These are phyloP conservation scores for Calonectria hongkongensis DNA, from an alignment of 2,329 filamentous ascomycete genomes.

Conservation along the genomic window DNA sequence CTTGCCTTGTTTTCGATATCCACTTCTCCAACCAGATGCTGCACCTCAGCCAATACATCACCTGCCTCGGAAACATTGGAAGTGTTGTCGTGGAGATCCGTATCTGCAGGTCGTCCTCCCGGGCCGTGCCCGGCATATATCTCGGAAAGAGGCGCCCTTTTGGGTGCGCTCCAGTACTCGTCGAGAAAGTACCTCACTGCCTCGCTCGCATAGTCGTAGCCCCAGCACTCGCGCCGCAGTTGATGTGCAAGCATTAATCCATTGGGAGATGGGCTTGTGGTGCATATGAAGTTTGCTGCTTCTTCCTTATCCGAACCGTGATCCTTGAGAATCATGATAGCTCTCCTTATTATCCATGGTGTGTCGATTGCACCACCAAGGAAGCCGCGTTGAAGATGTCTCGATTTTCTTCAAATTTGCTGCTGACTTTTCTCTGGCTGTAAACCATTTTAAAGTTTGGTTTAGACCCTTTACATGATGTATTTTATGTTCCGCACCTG, in stretches of 20 bases:
- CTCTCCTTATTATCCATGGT: constrained; percentile 28
- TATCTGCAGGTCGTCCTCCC: background rate
- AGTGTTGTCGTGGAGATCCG: background rate
- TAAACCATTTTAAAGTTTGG: no score
- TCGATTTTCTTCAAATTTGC: constrained; percentile 19
- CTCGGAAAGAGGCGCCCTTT: constrained; percentile 5
- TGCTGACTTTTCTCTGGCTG: constrained; percentile 4
- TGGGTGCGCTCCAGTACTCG: constrained; percentile 26
- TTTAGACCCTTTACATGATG: background rate
- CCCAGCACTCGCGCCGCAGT: constrained; percentile 18
- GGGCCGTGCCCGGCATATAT: background rate
- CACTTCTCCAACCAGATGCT: constrained; percentile 6
- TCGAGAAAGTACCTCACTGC: constrained; percentile 33
- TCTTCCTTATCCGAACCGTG: background rate
- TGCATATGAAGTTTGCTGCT: constrained; percentile 26
- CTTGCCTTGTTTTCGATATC: background rate
- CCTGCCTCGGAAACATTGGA: background rate
- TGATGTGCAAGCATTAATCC: constrained; percentile 16
- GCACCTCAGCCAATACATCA: background rate
- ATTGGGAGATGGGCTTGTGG: background rate
- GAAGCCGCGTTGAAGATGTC: background rate
- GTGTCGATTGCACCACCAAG: background rate
- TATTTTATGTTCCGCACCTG: background rate
- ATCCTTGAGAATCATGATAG: constrained; percentile 4
- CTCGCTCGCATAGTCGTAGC: constrained; percentile 4